Percentiles rank a stretch among this genome's conserved stretches.
Evolutionary conservation across 192 early-diverging fungal species (phyloP).

Genomic region (Entomortierella beljakovae): DNA sequence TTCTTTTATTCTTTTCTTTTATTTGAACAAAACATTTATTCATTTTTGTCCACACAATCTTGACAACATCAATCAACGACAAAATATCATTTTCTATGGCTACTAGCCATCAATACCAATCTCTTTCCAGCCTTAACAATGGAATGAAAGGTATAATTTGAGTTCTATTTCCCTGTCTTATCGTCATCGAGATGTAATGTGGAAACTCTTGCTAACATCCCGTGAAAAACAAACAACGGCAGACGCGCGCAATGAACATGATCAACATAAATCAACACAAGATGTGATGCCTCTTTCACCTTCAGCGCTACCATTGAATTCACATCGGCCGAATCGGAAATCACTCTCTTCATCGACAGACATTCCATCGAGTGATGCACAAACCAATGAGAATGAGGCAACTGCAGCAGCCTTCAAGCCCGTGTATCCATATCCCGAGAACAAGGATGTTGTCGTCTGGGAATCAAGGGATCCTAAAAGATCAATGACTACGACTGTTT

Average conservation of each 20-base stretch:
- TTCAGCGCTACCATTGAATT: neutral
- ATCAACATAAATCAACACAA: neutral
- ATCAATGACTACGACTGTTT: slow-evolving; percentile 26
- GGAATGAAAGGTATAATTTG: slow-evolving; percentile 11
- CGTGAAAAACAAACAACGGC: too few species aligned
- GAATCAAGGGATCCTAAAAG: slow-evolving; percentile 21
- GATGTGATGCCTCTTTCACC: neutral
- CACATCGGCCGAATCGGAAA: slow-evolving; percentile 1
- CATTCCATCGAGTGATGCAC: neutral
- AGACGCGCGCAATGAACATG: too few species aligned
- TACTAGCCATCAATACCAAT: slow-evolving; percentile 16
- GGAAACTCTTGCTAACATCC: too few species aligned
- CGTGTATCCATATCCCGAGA: slow-evolving; percentile 29
- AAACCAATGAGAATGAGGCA: neutral
- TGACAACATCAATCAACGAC: neutral
- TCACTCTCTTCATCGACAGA: neutral
- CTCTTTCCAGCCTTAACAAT: slow-evolving; percentile 6
- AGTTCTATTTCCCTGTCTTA: neutral
- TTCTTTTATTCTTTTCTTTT: slow-evolving; percentile 7
- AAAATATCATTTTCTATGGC: neutral
- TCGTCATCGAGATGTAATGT: neutral
- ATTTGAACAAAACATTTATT: neutral
- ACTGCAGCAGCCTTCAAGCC: slow-evolving; percentile 7
- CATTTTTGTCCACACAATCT: neutral
- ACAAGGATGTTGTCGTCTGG: slow-evolving; percentile 28